These are phyloP conservation scores for Xylariaceae sp. DNA, from an alignment of 2,329 filamentous ascomycete species.

Conservation along the genomic window DNA sequence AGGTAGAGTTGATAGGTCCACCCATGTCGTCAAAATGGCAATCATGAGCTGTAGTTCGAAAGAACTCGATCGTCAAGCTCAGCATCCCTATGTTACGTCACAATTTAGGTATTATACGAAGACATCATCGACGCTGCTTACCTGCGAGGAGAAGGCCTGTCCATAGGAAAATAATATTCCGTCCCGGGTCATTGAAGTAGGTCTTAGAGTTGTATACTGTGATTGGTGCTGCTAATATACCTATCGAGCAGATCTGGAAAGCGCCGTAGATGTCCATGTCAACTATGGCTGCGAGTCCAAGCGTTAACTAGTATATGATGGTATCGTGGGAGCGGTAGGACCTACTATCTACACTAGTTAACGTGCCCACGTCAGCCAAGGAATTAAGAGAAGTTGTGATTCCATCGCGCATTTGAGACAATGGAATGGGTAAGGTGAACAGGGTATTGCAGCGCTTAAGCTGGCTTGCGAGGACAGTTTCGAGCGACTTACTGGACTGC, in stretches of 20 bases:
- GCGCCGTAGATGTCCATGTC: constrained; percentile 67
- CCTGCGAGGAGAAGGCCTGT: constrained; percentile 57
- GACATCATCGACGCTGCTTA: constrained; percentile 28
- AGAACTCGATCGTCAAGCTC: constrained; percentile 62
- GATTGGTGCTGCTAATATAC: constrained; percentile 59
- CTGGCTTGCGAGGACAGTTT: background rate
- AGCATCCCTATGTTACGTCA: constrained; percentile 45
- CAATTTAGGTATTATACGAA: background rate
- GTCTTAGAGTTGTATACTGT: constrained; percentile 59
- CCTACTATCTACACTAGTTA: constrained; percentile 46
- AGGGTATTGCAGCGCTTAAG: background rate
- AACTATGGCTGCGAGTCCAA: constrained; percentile 46
- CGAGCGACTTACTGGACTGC: constrained; percentile 42
- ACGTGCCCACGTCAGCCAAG: background rate
- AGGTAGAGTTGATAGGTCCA: constrained; percentile 34
- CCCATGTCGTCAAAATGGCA: constrained; percentile 43
- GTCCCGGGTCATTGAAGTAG: constrained; percentile 60
- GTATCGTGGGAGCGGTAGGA: background rate
- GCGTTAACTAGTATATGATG: constrained; percentile 8
- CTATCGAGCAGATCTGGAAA: constrained; percentile 64
- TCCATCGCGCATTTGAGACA: background rate
- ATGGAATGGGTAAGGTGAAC: background rate
- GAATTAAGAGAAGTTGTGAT: background rate
- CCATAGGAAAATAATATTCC: constrained; percentile 66
- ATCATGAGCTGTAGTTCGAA: constrained; percentile 43